Evolutionary conservation across 2,329 filamentous ascomycete species (phyloP).

Genomic region (Elsinoe arachidis): DNA sequence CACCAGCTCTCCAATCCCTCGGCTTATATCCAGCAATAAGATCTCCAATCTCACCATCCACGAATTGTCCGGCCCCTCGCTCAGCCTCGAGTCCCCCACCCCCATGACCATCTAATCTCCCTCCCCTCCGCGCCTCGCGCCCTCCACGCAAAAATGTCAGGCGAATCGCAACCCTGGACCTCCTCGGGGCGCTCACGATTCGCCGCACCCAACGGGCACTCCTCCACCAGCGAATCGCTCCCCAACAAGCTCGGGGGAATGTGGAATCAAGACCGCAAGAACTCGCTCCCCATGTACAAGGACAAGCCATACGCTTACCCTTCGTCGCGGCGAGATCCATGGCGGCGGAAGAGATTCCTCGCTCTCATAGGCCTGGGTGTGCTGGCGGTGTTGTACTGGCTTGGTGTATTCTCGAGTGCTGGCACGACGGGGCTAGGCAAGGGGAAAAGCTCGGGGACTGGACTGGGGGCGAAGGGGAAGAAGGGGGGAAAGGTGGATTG

Average conservation of each 20-base stretch:
- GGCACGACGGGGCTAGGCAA: conserved; percentile 28
- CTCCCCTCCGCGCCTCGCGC: not conserved
- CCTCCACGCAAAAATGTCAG: not conserved
- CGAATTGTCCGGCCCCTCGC: no score
- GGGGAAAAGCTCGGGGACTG: conserved; percentile 48
- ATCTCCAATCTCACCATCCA: not conserved
- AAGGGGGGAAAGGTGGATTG: conserved; percentile 52
- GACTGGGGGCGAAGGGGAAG: conserved; percentile 36
- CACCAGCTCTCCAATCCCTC: no score
- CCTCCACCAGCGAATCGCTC: conserved; percentile 15
- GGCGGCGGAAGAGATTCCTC: conserved; percentile 55
- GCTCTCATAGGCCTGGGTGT: conserved; percentile 46
- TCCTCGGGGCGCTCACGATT: conserved; percentile 10
- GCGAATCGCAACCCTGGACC: conserved; percentile 6
- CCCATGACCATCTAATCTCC: not conserved
- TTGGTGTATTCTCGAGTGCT: conserved; percentile 48
- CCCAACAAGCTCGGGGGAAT: conserved; percentile 50
- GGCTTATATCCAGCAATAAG: no score
- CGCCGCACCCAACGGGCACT: not conserved
- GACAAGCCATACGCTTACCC: conserved; percentile 84
- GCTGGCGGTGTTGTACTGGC: conserved; percentile 58
- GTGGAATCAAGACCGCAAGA: conserved; percentile 50
- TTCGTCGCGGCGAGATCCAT: conserved; percentile 48
- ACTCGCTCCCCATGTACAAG: conserved; percentile 85
- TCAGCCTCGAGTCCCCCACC: not conserved